Conservation (phyloP, 2,329 filamentous ascomycete genomes). For the Bertia moriformis region DNA sequence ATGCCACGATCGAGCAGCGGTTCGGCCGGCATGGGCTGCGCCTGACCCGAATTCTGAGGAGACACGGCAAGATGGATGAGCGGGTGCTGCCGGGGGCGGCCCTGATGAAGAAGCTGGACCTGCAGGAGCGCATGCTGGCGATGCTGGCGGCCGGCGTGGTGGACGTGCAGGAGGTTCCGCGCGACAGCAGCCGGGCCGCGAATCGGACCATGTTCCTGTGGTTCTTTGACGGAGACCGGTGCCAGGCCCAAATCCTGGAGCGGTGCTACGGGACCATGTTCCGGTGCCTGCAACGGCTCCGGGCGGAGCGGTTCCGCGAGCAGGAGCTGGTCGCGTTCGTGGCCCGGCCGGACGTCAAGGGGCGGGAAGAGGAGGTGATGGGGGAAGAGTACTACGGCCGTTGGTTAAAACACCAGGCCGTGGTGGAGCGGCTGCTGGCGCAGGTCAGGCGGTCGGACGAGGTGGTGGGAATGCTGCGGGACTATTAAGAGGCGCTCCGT, state of each 20-base stretch:
- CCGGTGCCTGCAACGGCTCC: constrained; percentile 66
- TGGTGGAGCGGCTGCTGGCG: constrained; percentile 60
- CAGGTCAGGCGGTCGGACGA: constrained; percentile 75
- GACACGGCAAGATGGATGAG: constrained; percentile 88
- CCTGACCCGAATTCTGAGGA: constrained; percentile 69
- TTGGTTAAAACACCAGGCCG: constrained; percentile 40
- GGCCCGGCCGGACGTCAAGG: constrained; percentile 72
- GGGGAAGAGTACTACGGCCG: constrained; percentile 57
- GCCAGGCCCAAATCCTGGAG: constrained; percentile 57
- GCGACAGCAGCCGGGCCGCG: constrained; percentile 68
- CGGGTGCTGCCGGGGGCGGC: constrained; percentile 70
- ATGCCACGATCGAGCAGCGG: constrained; percentile 64
- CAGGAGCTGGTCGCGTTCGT: constrained; percentile 65
- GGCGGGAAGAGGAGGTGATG: constrained; percentile 69
- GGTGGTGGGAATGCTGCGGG: constrained; percentile 66
- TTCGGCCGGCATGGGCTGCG: constrained; percentile 67
- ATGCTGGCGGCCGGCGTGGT: constrained; percentile 79
- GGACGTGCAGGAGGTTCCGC: constrained; percentile 86
- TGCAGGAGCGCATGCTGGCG: constrained; percentile 69
- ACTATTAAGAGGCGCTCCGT: constrained; percentile 49
- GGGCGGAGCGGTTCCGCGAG: constrained; percentile 59
- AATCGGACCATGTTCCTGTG: constrained; percentile 80
- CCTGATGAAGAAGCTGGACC: constrained; percentile 71
- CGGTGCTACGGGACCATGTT: constrained; percentile 83
- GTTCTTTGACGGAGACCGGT: constrained; percentile 71